Conservation (phyloP, 768 basidiomycete genomes). For the Lactifluus pinguis region DNA sequence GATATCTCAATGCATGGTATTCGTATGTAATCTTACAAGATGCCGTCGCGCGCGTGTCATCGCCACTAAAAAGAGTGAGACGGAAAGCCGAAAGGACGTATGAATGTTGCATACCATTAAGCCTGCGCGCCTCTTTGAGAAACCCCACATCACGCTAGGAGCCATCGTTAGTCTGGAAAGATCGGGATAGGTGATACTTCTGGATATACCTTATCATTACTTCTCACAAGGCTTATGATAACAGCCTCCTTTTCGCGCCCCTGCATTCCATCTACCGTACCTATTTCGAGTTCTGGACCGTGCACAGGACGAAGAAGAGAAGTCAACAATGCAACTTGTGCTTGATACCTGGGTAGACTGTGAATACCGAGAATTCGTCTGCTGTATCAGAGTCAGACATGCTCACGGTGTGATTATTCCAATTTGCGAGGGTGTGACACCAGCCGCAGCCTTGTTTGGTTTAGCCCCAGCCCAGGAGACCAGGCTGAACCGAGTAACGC, state of each 20-base stretch:
- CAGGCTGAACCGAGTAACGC: constrained; percentile 19
- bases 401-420: constrained; percentile 77
- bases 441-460: constrained; percentile 42
- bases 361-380: not conserved
- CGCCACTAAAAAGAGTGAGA: constrained; percentile 45
- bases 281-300: constrained; percentile 72
- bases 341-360: constrained; percentile 65
- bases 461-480: not conserved
- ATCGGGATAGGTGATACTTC: constrained; percentile 8
- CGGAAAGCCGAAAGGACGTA: not conserved
- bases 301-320: constrained; percentile 65
- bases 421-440: constrained; percentile 62
- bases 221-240: constrained; percentile 85
- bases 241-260: constrained; percentile 94
- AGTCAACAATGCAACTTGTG: constrained; percentile 81
- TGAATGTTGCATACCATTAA: constrained; percentile 58
- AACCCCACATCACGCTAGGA: constrained; percentile 84
- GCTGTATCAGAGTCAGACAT: not conserved
- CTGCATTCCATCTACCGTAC: constrained; percentile 95
- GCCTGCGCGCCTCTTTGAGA: constrained; percentile 79
- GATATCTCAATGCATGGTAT: not conserved
- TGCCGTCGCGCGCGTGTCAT: constrained; percentile 91
- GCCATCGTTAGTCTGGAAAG: constrained; percentile 4
- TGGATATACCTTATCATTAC: constrained; percentile 64
- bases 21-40: constrained; percentile 42